These are phyloP conservation scores for Capronia americana DNA, from an alignment of 2,329 filamentous ascomycete genomes.

Conservation along the genomic window DNA sequence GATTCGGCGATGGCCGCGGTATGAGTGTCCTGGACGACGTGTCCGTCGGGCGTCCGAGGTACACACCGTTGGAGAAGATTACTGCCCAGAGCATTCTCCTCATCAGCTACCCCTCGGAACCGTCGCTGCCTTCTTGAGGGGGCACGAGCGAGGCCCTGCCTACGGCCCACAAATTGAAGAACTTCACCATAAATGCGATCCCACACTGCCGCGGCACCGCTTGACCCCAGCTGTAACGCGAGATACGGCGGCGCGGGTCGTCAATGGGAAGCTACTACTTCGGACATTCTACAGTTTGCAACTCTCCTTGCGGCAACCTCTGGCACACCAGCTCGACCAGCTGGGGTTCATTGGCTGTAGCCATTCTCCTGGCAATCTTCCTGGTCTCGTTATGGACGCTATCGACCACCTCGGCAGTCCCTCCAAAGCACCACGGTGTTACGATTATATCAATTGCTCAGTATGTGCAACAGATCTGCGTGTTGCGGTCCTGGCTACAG, in stretches of 20 bases:
- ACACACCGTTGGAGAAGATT: background rate
- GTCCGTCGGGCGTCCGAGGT: background rate
- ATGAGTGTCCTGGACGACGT: constrained; percentile 5
- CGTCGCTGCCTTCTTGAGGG: constrained; percentile 21
- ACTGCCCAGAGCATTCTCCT: constrained; percentile 14
- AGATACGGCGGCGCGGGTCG: constrained; percentile 12
- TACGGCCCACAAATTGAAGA: constrained; percentile 26
- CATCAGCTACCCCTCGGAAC: background rate
- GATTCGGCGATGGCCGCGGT: background rate
- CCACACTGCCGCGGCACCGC: background rate
- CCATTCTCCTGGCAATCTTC: constrained; percentile 7
- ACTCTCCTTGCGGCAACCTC: constrained; percentile 10
- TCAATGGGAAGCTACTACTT: constrained; percentile 17
- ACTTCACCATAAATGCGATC: constrained; percentile 14
- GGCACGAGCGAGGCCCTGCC: constrained; percentile 20
- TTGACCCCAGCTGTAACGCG: constrained; percentile 6
- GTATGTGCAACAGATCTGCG: constrained; percentile 22
- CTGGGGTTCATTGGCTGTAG: constrained; percentile 13
- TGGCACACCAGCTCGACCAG: constrained; percentile 1
- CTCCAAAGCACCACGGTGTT: constrained; percentile 11
- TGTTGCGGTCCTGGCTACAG: background rate
- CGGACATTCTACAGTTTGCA: constrained; percentile 12
- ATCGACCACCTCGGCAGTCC: constrained; percentile 9
- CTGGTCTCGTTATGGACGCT: constrained; percentile 20
- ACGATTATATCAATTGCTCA: constrained; percentile 20